Evolutionary conservation across 139 green algal genomes (phyloP).

Genomic region (Gonium pectorale): DNA sequence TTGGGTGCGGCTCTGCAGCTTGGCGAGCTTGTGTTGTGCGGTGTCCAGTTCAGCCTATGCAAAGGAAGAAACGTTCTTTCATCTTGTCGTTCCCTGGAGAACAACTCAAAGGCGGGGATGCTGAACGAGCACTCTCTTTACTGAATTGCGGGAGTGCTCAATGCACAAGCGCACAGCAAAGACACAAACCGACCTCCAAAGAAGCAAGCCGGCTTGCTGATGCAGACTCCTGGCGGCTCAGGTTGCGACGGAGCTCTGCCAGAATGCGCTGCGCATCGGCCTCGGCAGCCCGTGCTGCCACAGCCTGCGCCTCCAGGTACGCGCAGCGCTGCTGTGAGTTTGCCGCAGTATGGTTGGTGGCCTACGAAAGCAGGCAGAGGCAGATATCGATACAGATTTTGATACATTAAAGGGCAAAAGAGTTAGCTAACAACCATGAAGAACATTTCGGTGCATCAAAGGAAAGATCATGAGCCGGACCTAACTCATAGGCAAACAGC

Average conservation of each 20-base stretch:
- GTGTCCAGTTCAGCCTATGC: conserved; percentile 6
- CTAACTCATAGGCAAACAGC: not conserved
- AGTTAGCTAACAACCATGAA: not conserved
- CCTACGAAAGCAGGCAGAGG: not conserved
- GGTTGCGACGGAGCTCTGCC: not conserved
- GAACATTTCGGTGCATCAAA: not conserved
- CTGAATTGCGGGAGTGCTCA: no score
- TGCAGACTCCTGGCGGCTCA: not conserved
- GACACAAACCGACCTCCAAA: conserved; percentile 12
- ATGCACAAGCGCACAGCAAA: no score
- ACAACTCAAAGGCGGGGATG: no score
- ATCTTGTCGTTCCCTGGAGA: no score
- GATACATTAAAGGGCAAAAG: not conserved
- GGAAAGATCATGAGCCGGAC: not conserved
- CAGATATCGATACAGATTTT: no score
- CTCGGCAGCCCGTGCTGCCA: not conserved
- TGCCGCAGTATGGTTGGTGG: not conserved
- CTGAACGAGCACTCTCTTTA: no score
- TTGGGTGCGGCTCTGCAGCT: not conserved
- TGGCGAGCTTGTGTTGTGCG: not conserved
- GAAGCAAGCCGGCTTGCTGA: conserved; percentile 7
- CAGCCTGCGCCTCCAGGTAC: conserved; percentile 32
- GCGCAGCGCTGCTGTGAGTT: not conserved
- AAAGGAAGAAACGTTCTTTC: no score
- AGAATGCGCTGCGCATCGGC: conserved; percentile 5